Evolutionary conservation across 768 basidiomycete species (phyloP), one percentile per base, ranked within the genome.

Genomic region (Kwoniella heveanensis): DNA sequence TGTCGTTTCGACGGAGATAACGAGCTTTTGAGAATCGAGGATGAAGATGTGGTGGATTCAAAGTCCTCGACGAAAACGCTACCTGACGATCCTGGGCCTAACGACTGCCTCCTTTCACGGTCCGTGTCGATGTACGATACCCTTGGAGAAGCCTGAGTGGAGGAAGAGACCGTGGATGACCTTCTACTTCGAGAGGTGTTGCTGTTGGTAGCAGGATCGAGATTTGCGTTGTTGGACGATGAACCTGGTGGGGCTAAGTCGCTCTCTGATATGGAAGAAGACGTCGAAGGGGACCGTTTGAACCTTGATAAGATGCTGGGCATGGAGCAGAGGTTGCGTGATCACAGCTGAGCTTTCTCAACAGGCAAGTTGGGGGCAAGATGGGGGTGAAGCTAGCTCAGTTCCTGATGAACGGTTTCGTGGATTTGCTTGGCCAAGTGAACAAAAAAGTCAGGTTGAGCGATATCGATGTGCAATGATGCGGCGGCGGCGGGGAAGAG

Each of bases 281-380:
- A 61, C 12, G 59, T 56, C 48, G 73, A 75, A 21, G 73, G 64
- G 27, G 73, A 72, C 30, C 67, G 58, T 51, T 72, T 72, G 65
- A 75, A 72, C 24, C 71, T 56, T 26, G 73, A 70, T 17, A 75
- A 68, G 54, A 75, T 60, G 52, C 62, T 64, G 55, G 73, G 67
- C 70, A 74, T 57, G 26, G 56, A 5, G 32, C 32, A 32, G 13
- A 32, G 13, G 32, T 32, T 37, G 32, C 10, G 39, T 8, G 8
- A 44, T 10, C 39, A 17, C 13, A 6, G 32, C 32, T 32, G 32
- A 5, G 32, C 32, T 32, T 32, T 32, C 32, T 32, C 13, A 13
- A 32, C 5, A 32, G 32, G 13, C 32, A 32, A 32, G 5, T 32
- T 32, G 32, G 32, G 32, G 13, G 32, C 32, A 32, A 32, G 32